These are phyloP conservation scores for Pseudogymnoascus destructans DNA, from an alignment of 2,329 filamentous ascomycete genomes.

Conservation along the genomic window DNA sequence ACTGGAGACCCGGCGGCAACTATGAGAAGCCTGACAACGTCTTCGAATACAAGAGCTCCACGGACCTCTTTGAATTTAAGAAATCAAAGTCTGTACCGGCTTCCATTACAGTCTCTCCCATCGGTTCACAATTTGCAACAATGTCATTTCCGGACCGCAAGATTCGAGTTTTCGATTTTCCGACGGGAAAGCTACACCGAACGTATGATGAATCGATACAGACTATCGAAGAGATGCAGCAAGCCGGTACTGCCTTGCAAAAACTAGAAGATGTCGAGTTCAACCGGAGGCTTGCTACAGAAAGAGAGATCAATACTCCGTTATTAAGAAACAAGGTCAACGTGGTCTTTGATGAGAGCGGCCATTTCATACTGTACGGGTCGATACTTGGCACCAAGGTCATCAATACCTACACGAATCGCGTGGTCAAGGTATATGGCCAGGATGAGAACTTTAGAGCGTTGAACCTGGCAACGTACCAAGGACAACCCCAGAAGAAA, in stretches of 20 bases:
- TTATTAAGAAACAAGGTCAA: slow-evolving; percentile 59
- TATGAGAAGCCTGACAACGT: slow-evolving; percentile 89
- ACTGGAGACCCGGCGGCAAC: slow-evolving; percentile 70
- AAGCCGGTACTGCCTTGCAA: slow-evolving; percentile 70
- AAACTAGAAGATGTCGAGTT: slow-evolving; percentile 88
- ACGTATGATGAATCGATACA: slow-evolving; percentile 91
- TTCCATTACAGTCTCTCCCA: slow-evolving; percentile 73
- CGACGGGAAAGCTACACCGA: slow-evolving; percentile 72
- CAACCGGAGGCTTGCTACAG: slow-evolving; percentile 70
- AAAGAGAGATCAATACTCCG: slow-evolving; percentile 70
- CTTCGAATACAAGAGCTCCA: slow-evolving; percentile 86
- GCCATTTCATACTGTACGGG: slow-evolving; percentile 88
- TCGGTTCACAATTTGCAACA: slow-evolving; percentile 72
- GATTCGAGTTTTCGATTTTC: slow-evolving; percentile 86
- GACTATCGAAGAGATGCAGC: slow-evolving; percentile 87
- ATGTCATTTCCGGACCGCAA: slow-evolving; percentile 90
- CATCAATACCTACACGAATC: slow-evolving; percentile 89
- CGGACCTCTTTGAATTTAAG: slow-evolving; percentile 92
- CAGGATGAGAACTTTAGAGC: slow-evolving; percentile 80
- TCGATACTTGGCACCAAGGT: slow-evolving; percentile 89
- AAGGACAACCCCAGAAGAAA: slow-evolving; percentile 91
- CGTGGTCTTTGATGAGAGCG: slow-evolving; percentile 89
- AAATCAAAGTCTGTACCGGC: slow-evolving; percentile 79
- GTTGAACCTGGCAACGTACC: slow-evolving; percentile 75
- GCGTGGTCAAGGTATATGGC: slow-evolving; percentile 79